phyloP scores from a whole-genome alignment of 257 asterid species.

The Nyctanthes arbortristis region DNA sequence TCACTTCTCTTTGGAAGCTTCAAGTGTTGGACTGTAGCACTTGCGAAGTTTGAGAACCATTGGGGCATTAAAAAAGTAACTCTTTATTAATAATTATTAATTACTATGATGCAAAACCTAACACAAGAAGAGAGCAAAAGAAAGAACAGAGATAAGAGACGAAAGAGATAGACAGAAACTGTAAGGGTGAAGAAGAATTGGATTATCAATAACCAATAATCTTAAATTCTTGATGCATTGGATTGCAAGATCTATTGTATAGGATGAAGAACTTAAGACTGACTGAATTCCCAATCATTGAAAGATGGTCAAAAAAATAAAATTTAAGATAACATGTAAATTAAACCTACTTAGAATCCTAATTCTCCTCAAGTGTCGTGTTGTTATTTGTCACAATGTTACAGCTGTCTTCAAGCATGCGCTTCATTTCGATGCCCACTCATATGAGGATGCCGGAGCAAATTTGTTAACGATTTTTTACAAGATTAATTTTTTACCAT shows the following conservation, averaged over 20 bases:
- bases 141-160: too few species aligned
- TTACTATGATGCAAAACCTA: neutral
- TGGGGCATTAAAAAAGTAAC: neutral
- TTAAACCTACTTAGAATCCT: neutral
- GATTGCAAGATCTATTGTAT: too few species aligned
- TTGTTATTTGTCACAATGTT: neutral
- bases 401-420: neutral
- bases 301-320: neutral
- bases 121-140: neutral
- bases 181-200: neutral
- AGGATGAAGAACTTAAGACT: too few species aligned
- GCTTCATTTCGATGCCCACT: neutral
- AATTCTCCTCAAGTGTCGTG: neutral
- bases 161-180: neutral
- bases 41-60: neutral
- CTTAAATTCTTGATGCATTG: too few species aligned
- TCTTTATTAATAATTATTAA: neutral
- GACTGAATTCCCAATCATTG: neutral
- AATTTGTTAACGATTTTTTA: neutral
- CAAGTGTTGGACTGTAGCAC: neutral
- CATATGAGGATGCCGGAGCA: neutral
- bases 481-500: neutral
- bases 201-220: neutral
- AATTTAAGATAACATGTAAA: neutral
- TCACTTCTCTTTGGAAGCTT: conserved; percentile 2